Conservation (phyloP, 2,329 filamentous ascomycete genomes). For the Calonectria ilicicola region DNA sequence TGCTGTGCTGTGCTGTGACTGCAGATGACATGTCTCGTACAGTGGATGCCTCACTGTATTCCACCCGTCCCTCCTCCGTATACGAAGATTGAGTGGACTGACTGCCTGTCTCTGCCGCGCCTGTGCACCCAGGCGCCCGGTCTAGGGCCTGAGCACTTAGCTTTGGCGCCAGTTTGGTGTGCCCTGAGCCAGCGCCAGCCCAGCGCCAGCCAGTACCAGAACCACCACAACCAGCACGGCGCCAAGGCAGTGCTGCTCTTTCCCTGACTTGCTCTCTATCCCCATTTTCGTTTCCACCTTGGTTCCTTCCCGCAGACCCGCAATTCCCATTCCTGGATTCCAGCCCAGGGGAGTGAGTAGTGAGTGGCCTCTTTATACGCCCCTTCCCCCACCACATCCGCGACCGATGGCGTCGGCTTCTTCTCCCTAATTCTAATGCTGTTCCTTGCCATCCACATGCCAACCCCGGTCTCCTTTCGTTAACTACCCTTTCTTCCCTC, state of each 20-base stretch:
- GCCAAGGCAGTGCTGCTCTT: not conserved
- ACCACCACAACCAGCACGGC: too few species aligned
- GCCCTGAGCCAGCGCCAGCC: not conserved
- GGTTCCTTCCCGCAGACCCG: not conserved
- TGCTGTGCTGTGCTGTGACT: too few species aligned
- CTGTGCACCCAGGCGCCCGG: not conserved
- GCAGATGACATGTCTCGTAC: not conserved
- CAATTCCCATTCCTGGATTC: not conserved
- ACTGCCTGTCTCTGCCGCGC: not conserved
- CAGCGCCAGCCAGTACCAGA: not conserved
- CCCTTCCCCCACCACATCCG: conserved; percentile 1
- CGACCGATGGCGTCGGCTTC: not conserved
- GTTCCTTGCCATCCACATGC: not conserved
- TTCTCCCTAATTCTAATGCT: not conserved
- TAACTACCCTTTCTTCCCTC: not conserved
- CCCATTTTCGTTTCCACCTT: not conserved
- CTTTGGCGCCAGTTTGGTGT: not conserved
- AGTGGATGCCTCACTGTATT: not conserved
- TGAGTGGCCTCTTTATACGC: not conserved
- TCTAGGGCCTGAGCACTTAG: not conserved
- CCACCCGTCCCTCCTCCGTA: not conserved
- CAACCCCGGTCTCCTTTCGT: not conserved
- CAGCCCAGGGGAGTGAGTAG: too few species aligned
- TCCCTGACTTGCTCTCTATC: not conserved
- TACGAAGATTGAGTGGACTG: not conserved